These are phyloP conservation scores for Aspergillus viridinutans DNA, from an alignment of 2,329 filamentous ascomycete genomes.

Conservation along the genomic window DNA sequence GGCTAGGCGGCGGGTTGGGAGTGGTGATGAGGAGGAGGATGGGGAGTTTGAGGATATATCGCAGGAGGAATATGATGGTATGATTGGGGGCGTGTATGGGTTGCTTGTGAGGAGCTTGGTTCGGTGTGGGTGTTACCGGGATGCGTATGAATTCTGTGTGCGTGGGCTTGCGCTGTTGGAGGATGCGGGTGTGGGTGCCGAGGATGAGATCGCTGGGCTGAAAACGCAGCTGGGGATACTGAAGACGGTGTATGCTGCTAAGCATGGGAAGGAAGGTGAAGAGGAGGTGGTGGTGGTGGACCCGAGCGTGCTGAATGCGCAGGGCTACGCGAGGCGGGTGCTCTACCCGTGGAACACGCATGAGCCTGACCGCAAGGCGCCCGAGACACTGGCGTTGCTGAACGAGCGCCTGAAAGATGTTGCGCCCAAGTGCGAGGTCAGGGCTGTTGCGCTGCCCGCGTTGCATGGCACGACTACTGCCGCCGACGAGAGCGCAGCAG, in stretches of 20 bases:
- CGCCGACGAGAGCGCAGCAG: constrained; percentile 14
- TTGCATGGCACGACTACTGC: constrained; percentile 45
- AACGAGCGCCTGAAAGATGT: constrained; percentile 66
- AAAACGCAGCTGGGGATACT: constrained; percentile 26
- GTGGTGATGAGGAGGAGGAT: constrained; percentile 13
- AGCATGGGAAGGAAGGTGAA: constrained; percentile 1
- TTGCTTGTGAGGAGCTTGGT: constrained; percentile 36
- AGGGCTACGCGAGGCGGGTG: constrained; percentile 47
- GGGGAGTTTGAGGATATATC: constrained; percentile 25
- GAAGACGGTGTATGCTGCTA: constrained; percentile 21
- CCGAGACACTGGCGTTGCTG: constrained; percentile 58
- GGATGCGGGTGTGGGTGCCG: constrained; percentile 4
- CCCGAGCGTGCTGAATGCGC: constrained; percentile 29
- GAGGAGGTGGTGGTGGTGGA: constrained; percentile 21
- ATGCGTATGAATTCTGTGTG: constrained; percentile 38
- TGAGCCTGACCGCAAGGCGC: constrained; percentile 55
- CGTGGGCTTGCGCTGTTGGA: constrained; percentile 26
- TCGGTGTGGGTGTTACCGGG: constrained; percentile 37
- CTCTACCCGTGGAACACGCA: constrained; percentile 61
- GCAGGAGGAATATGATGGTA: constrained; percentile 31
- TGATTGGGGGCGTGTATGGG: constrained; percentile 34
- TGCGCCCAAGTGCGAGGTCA: constrained; percentile 78
- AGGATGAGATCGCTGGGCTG: constrained; percentile 12
- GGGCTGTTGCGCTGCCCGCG: constrained; percentile 69
- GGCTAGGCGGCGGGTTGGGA: constrained; percentile 49